A percentile compares a stretch with the other conserved stretches of the same genome.
These are phyloP conservation scores for Immersiporthe knoxdaviesiana DNA, from an alignment of 2,329 filamentous ascomycete species.

Conservation along the genomic window DNA sequence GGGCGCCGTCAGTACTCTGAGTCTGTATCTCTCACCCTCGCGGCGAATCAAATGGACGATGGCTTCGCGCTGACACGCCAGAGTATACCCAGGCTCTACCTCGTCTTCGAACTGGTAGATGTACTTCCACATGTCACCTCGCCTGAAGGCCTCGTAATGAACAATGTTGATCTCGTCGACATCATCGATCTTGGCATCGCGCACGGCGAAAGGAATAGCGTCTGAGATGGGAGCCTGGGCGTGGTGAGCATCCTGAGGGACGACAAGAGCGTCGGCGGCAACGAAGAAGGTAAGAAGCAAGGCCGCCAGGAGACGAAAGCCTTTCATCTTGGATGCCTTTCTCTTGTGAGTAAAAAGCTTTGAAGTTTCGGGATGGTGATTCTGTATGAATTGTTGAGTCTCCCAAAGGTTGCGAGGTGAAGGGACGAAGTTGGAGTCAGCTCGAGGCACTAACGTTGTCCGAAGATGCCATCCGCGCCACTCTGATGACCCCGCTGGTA, in stretches of 20 bases:
- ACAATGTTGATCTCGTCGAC: constrained; percentile 25
- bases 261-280: neutral
- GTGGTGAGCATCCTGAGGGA: neutral
- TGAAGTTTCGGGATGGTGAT: neutral
- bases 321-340: neutral
- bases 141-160: constrained; percentile 18
- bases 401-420: neutral
- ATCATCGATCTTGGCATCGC: constrained; percentile 24
- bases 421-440: neutral
- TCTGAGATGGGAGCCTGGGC: neutral
- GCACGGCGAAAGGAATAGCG: constrained; percentile 12
- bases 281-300: neutral
- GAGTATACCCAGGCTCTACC: constrained; percentile 16
- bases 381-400: neutral
- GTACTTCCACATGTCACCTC: constrained; percentile 10
- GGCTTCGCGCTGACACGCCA: constrained; percentile 15
- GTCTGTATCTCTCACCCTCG: neutral
- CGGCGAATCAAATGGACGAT: neutral
- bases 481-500: neutral
- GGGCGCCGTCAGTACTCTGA: constrained; percentile 21
- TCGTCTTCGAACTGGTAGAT: constrained; percentile 23
- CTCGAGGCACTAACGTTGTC: neutral
- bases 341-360: neutral
- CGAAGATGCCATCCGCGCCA: neutral
- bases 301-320: neutral